phyloP scores from a whole-genome alignment of 2,329 filamentous ascomycete species.

The Xylariaceae sp. region DNA sequence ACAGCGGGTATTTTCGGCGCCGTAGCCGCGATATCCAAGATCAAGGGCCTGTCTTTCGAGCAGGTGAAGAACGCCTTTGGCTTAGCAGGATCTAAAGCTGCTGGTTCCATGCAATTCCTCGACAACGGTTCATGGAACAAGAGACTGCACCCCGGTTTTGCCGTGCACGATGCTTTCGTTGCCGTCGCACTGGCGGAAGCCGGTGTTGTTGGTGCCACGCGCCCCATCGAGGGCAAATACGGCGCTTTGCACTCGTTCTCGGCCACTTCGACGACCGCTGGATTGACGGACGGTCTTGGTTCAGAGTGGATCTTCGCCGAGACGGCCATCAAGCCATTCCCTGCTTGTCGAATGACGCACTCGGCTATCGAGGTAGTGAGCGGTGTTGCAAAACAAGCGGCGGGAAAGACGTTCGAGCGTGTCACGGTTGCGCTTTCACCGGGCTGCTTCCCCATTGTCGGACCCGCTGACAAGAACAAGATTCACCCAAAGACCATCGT shows the following conservation, averaged over 20 bases:
- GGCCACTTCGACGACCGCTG: constrained; percentile 14
- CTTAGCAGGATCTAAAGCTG: constrained; percentile 25
- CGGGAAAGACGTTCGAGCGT: constrained; percentile 10
- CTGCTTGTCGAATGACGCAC: constrained; percentile 29
- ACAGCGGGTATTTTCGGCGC: constrained; percentile 29
- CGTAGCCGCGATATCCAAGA: constrained; percentile 25
- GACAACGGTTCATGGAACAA: constrained; percentile 31
- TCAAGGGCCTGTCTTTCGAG: constrained; percentile 19
- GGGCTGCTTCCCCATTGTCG: constrained; percentile 23
- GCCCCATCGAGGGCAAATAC: constrained; percentile 21
- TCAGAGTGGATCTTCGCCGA: constrained; percentile 23
- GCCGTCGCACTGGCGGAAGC: constrained; percentile 25
- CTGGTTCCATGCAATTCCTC: constrained; percentile 31
- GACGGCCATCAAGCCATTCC: constrained; percentile 28
- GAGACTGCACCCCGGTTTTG: constrained; percentile 28
- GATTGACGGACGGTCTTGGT: constrained; percentile 20
- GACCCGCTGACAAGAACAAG: constrained; percentile 24
- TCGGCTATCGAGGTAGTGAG: constrained; percentile 28
- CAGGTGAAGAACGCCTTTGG: constrained; percentile 25
- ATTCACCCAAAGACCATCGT: constrained; percentile 26
- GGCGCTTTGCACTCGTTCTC: constrained; percentile 25
- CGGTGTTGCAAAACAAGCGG: constrained; percentile 11
- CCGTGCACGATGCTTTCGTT: constrained; percentile 28
- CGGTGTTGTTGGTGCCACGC: constrained; percentile 14
- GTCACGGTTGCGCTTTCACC: constrained; percentile 23